Base-by-base conservation (phyloP, 2,329 filamentous ascomycete genomes). In the Neonectria neomacrospora region DNA sequence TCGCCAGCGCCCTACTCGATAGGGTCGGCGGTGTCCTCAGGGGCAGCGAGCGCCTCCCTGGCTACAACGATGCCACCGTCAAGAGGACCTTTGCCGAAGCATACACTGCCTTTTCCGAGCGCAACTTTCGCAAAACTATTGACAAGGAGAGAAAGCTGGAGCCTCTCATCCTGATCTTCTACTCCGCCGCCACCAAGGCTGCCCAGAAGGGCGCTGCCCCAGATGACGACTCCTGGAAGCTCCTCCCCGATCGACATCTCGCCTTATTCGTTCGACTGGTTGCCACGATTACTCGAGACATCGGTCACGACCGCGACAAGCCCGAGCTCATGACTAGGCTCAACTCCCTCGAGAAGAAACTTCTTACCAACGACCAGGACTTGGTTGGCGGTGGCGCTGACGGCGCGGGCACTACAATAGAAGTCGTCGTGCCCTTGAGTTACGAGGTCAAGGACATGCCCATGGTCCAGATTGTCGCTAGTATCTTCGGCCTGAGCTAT, bases 391-490 rank as follows among this genome's bases (percentile, higher is more conserved):
- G 77, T 60, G 74, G 74, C 11, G 73, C 75, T 28, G 77, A 77
- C 57, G 74, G 74, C 12, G 73, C 73, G 22, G 79, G 78, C 30
- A 78, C 74, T 20, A 91, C 90, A 9, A 85, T 96, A 67, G 95
- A 97, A 77, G 91, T 95, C 22, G 85, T 92, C 60, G 88, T 94
- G 3, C 94, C 95, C 11, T 82, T 96, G 61, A 96, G 89, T 74
- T 93, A 97, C 78, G 93, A 97, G 78, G 91, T 98, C 75, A 97
- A 96, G 79, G 96, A 99, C 76, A 99, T 99, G 96, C 90, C 90
- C 39, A 86, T 97, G 80, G 96, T 97, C 28, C 91, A 96, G 76
- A 87, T 91, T 37, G 94, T 99, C 26, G 92, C 91, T 54, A 90
- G 86, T 71, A 92, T 97, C 67, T 99, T 98, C 79, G 91, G 91